These are phyloP conservation scores for Talaromyces piceae DNA, from an alignment of 2,329 filamentous ascomycete genomes.

Conservation along the genomic window DNA sequence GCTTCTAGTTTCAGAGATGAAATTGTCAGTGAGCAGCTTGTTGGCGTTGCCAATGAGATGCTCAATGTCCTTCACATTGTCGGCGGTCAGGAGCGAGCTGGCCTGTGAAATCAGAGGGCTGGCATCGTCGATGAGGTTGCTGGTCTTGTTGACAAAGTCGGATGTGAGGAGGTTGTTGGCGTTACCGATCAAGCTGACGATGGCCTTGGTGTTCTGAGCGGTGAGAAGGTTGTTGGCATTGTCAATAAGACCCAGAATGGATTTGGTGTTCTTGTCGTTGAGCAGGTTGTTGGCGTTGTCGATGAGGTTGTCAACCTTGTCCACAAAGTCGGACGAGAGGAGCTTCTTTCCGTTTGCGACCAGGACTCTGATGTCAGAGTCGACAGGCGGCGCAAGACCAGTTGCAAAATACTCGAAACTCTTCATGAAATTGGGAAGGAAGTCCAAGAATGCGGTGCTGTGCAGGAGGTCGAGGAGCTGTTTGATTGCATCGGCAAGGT, in stretches of 20 bases:
- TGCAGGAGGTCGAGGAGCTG: background rate
- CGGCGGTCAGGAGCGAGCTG: slow-evolving; percentile 18
- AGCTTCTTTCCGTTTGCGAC: background rate
- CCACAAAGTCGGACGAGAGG: slow-evolving; percentile 1
- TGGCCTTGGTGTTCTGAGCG: slow-evolving; percentile 22
- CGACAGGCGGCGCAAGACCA: slow-evolving; percentile 4
- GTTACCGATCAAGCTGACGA: slow-evolving; percentile 9
- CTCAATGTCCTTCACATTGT: slow-evolving; percentile 17
- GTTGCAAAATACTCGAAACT: background rate
- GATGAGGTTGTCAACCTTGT: slow-evolving; percentile 10
- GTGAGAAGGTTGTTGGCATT: slow-evolving; percentile 22
- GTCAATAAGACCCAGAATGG: slow-evolving; percentile 18
- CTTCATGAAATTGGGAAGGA: background rate
- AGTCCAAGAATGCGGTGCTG: background rate
- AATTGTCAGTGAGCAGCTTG: slow-evolving; percentile 16
- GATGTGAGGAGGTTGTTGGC: slow-evolving; percentile 8
- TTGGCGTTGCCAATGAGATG: slow-evolving; percentile 17
- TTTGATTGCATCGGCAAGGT: background rate
- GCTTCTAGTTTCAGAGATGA: slow-evolving; percentile 13
- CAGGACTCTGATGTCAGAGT: background rate
- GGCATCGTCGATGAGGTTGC: slow-evolving; percentile 15
- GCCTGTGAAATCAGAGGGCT: slow-evolving; percentile 14
- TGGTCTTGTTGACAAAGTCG: slow-evolving; percentile 12
- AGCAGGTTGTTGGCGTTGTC: slow-evolving; percentile 18
- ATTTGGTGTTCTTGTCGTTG: slow-evolving; percentile 24